A percentile compares a stretch with the other conserved stretches of the same genome.
Conservation (phyloP, 257 asterid species). For the Fraxinus quadrangulata region DNA sequence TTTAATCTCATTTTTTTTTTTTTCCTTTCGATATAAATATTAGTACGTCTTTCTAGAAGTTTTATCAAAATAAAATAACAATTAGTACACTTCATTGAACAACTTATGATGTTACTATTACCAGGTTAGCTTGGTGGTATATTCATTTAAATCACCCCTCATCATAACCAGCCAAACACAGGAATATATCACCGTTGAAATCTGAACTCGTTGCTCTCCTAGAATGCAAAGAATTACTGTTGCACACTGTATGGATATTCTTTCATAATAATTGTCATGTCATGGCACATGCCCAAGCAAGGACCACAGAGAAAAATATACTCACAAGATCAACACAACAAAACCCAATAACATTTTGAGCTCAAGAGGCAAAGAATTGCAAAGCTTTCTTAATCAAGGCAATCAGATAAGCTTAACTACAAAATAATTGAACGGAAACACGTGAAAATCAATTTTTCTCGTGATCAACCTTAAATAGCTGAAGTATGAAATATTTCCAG, state of each 20-base stretch:
- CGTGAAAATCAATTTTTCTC: background rate
- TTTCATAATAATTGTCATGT: background rate
- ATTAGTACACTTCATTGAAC: background rate
- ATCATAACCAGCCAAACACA: background rate
- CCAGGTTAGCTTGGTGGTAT: background rate
- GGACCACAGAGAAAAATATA: background rate
- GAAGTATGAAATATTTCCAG: background rate
- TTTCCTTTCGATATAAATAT: no score
- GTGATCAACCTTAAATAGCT: background rate
- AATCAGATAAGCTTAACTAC: background rate
- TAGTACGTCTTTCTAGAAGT: background rate
- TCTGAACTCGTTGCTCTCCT: background rate
- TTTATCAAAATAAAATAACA: background rate
- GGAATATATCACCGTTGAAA: background rate
- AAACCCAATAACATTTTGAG: background rate
- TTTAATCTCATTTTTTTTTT: no score
- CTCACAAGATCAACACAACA: background rate
- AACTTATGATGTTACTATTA: background rate
- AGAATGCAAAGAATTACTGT: background rate
- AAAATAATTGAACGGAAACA: background rate
- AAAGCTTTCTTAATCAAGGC: slow-evolving; percentile 12
- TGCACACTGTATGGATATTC: background rate
- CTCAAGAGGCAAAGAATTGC: background rate
- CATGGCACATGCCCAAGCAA: background rate
- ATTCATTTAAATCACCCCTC: background rate